Percentiles rank a stretch among this genome's conserved stretches.
phyloP scores from a whole-genome alignment of 495 filamentous ascomycete species.

The Jackrogersella minutella region DNA sequence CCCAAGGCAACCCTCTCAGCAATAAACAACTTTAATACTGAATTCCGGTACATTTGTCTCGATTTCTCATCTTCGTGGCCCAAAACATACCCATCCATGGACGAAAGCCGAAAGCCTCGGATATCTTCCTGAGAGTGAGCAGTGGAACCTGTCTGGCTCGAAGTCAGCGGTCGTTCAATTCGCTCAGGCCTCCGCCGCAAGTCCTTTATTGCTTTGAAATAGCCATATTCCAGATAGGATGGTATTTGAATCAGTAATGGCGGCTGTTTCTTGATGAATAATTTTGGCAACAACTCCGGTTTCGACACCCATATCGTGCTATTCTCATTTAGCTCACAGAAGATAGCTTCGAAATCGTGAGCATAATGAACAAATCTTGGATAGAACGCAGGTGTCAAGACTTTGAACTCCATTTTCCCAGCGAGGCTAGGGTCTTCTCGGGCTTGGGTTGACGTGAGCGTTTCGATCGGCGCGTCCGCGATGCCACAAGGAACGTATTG shows the following conservation, averaged over 20 bases:
- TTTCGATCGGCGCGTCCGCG: slow-evolving; percentile 39
- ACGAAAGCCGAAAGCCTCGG: slow-evolving; percentile 49
- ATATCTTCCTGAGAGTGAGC: slow-evolving; percentile 41
- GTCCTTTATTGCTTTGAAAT: slow-evolving; percentile 48
- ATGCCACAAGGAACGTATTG: slow-evolving; percentile 61
- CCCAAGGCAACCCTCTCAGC: slow-evolving; percentile 49
- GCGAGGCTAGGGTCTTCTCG: neutral
- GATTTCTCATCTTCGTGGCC: slow-evolving; percentile 37
- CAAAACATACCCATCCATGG: slow-evolving; percentile 55
- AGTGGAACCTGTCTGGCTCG: slow-evolving; percentile 22
- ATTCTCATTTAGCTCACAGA: slow-evolving; percentile 58
- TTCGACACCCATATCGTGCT: slow-evolving; percentile 61
- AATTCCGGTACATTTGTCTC: slow-evolving; percentile 40
- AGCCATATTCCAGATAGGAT: slow-evolving; percentile 44
- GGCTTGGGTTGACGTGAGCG: slow-evolving; percentile 47
- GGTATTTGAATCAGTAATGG: slow-evolving; percentile 36
- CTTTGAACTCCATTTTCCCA: slow-evolving; percentile 56
- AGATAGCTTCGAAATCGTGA: slow-evolving; percentile 59
- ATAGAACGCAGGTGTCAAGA: slow-evolving; percentile 69
- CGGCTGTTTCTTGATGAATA: slow-evolving; percentile 48
- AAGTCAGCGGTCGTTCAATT: slow-evolving; percentile 46
- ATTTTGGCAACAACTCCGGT: slow-evolving; percentile 52
- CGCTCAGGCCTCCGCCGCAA: slow-evolving; percentile 49
- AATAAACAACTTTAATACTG: slow-evolving; percentile 48
- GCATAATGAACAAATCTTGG: slow-evolving; percentile 62